Percentiles rank a stretch among this genome's conserved stretches.
Conservation (phyloP, 495 filamentous ascomycete species). For the Lineolata rhizophorae region DNA sequence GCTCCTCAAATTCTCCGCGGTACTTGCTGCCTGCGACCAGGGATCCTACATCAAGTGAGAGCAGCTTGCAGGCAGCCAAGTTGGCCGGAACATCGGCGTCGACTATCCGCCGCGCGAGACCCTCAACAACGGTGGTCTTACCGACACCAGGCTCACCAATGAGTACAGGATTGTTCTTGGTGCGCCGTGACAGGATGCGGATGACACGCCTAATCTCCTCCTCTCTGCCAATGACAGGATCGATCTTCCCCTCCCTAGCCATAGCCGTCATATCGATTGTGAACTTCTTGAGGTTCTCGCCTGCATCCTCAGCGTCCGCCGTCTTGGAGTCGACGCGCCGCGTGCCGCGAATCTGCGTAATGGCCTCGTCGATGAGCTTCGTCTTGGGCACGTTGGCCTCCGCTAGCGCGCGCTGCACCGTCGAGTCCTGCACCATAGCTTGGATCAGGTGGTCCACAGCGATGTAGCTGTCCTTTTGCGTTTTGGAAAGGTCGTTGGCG, state of each 20-base stretch:
- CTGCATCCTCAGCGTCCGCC: constrained; percentile 72
- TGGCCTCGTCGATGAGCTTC: constrained; percentile 69
- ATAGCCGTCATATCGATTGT: constrained; percentile 92
- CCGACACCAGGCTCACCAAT: constrained; percentile 95
- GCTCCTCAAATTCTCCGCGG: constrained; percentile 92
- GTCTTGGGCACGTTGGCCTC: constrained; percentile 83
- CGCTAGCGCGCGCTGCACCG: constrained; percentile 48
- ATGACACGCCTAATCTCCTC: constrained; percentile 92
- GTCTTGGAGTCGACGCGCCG: constrained; percentile 84
- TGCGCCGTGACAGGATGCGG: constrained; percentile 76
- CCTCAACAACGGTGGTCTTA: constrained; percentile 95
- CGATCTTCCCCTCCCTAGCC: constrained; percentile 91
- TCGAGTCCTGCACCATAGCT: constrained; percentile 53
- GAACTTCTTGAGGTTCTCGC: constrained; percentile 90
- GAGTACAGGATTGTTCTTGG: constrained; percentile 96
- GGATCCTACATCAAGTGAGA: constrained; percentile 86
- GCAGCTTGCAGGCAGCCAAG: constrained; percentile 76
- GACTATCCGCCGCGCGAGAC: constrained; percentile 84
- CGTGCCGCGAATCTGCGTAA: constrained; percentile 77
- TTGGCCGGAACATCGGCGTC: constrained; percentile 92
- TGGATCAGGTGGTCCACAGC: constrained; percentile 87
- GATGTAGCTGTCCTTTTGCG: constrained; percentile 85
- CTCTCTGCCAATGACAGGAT: constrained; percentile 92
- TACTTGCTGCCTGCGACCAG: constrained; percentile 95
- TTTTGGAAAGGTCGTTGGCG: constrained; percentile 80